A percentile compares a stretch with the other conserved stretches of the same genome.
Evolutionary conservation across 2,329 filamentous ascomycete species (phyloP).

Genomic region (Amylocarpus encephaloides): DNA sequence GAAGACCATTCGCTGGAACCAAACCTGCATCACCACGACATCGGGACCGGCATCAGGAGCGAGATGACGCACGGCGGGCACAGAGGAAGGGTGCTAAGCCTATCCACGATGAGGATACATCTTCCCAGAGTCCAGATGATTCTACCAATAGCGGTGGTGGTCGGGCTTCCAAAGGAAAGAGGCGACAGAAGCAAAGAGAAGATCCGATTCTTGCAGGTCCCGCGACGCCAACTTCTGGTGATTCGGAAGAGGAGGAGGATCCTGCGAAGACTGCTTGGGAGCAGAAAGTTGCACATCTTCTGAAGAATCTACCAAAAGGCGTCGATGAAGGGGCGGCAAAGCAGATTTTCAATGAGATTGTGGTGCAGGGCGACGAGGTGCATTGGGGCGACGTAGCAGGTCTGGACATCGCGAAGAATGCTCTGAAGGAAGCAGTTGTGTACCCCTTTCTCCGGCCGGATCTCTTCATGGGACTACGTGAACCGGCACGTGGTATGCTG

Average conservation of each 20-base stretch:
- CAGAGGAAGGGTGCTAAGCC: constrained; percentile 20
- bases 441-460: constrained; percentile 95
- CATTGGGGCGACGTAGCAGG: constrained; percentile 93
- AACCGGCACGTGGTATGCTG: constrained; percentile 91
- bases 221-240: constrained; percentile 42
- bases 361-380: constrained; percentile 89
- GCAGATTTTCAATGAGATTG: constrained; percentile 93
- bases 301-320: constrained; percentile 74
- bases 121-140: constrained; percentile 30
- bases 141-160: constrained; percentile 26
- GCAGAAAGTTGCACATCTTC: constrained; percentile 53
- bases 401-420: constrained; percentile 81
- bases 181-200: constrained; percentile 31
- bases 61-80: constrained; percentile 20
- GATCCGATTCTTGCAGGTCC: constrained; percentile 31
- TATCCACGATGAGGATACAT: constrained; percentile 22
- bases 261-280: constrained; percentile 50
- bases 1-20: constrained; percentile 30
- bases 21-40: constrained; percentile 31
- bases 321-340: constrained; percentile 78
- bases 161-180: constrained; percentile 19
- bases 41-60: constrained; percentile 23
- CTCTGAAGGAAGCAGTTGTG: constrained; percentile 90
- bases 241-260: constrained; percentile 37
- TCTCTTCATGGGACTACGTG: constrained; percentile 88